These are phyloP conservation scores for Cenchrus fungigraminus DNA, from an alignment of 176 grass and related monocot genomes.

Conservation along the genomic window DNA sequence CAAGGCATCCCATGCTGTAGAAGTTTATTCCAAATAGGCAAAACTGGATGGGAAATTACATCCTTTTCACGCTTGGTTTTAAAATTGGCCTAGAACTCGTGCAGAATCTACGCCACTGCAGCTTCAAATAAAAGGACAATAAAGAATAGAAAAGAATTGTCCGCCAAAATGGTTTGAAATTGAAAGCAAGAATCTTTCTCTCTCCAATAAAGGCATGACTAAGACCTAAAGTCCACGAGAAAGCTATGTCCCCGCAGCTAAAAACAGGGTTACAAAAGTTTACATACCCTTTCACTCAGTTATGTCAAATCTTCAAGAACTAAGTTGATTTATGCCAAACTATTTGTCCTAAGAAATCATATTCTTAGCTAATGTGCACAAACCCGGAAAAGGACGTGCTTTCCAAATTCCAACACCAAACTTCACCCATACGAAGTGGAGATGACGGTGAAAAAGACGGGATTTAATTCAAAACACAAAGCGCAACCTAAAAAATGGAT, in stretches of 20 bases:
- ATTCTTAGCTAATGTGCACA: not conserved
- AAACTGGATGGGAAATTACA: conserved; percentile 17
- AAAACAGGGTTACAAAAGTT: conserved; percentile 36
- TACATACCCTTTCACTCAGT: conserved; percentile 10
- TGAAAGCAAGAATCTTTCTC: conserved; percentile 48
- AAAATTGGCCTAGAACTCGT: conserved; percentile 26
- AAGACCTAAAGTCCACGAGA: conserved; percentile 53
- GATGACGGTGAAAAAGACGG: not conserved
- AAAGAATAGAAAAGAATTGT: conserved; percentile 24
- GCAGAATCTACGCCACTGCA: conserved; percentile 33
- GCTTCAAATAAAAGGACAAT: conserved; percentile 42
- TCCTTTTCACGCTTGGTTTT: conserved; percentile 16
- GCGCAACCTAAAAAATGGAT: not conserved
- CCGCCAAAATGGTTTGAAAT: conserved; percentile 51
- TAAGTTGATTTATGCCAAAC: conserved; percentile 26
- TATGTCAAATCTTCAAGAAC: conserved; percentile 5
- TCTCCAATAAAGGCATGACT: conserved; percentile 47
- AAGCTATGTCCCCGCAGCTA: conserved; percentile 42
- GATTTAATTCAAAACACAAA: conserved; percentile 17
- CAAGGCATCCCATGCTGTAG: conserved; percentile 5
- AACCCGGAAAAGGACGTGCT: not conserved
- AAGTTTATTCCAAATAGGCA: conserved; percentile 8
- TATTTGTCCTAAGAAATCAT: conserved; percentile 1
- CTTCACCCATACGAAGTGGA: not conserved
- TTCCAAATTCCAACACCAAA: conserved; percentile 33